Evolutionary conservation across 768 basidiomycete genomes (phyloP), one percentile per base, ranked within the genome.

Genomic region (Kwoniella botswanensis): DNA sequence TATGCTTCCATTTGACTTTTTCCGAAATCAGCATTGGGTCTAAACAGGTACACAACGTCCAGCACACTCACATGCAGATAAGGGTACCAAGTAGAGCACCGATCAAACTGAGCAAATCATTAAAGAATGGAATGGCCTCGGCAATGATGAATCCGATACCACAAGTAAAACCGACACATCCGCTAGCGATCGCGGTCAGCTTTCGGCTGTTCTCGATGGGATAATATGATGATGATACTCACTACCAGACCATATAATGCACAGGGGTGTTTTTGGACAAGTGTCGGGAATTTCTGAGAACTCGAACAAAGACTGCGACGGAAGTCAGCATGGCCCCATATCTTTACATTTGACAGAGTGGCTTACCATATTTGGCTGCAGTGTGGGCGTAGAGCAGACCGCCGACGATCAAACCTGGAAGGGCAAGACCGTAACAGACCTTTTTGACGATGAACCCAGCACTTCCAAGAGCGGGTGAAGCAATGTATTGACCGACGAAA

Each of bases 381-480:
- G 67, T 74, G 70, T 78, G 77, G 42, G 73, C 75, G 63, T 74
- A 76, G 53, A 78, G 56, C 17, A 71, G 61, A 26, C 70, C 71
- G 15, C 74, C 70, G 41, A 75, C 73, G 53, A 77, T 70, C 18
- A 81, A 70, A 67, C 74, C 77, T 2, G 76, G 72, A 58, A 75
- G 35, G 24, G 76, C 74, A 21, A 79, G 61, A 41, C 71, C 74
- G 64, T 76, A 83, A 35, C 74, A 72, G 63, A 83, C 75, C 67
- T 79, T 79, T 64, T 79, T 78, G 63, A 84, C 64, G 10, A 79
- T 50, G 1, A 74, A 64, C 11, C 83, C 82, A 17, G 82, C 83
- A 2, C 74, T 75, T 0, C 82, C 79, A 6, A 84, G 77, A 18
- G 83, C 82, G 12, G 83, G 83, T 2, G 77, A 79, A 24, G 83